Percentiles rank a stretch among this genome's conserved stretches.
These are phyloP conservation scores for Porogramme epimiltina DNA, from an alignment of 1,284 basidiomycete species.

Conservation along the genomic window DNA sequence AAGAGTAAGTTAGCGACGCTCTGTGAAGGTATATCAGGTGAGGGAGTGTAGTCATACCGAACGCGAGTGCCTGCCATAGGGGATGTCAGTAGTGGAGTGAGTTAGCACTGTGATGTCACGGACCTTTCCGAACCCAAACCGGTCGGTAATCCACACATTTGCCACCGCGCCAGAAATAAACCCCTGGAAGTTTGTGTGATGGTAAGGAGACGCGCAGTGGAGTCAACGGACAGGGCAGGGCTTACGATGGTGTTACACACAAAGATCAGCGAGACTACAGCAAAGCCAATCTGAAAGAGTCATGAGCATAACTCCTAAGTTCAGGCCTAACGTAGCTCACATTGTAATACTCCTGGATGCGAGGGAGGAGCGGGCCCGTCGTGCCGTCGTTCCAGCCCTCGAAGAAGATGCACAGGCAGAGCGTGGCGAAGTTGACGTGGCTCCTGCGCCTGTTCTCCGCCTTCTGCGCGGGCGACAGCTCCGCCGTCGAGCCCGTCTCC, in stretches of 20 bases:
- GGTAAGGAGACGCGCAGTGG: not conserved
- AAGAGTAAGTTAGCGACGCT: not conserved
- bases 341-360: slow-evolving; percentile 53
- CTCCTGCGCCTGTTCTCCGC: slow-evolving; percentile 8
- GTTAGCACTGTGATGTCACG: slow-evolving; percentile 33
- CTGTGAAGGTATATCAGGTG: not conserved
- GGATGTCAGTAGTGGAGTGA: too few relatives aligned
- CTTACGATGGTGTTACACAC: slow-evolving; percentile 54
- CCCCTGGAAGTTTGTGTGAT: slow-evolving; percentile 35
- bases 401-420: slow-evolving; percentile 46
- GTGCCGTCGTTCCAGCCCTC: slow-evolving; percentile 66
- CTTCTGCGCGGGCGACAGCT: slow-evolving; percentile 22
- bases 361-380: slow-evolving; percentile 58
- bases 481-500: slow-evolving; percentile 23
- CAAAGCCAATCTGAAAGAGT: slow-evolving; percentile 38
- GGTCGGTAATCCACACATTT: slow-evolving; percentile 53
- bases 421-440: slow-evolving; percentile 37
- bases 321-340: slow-evolving; percentile 27
- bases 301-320: too few relatives aligned
- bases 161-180: slow-evolving; percentile 47
- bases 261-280: slow-evolving; percentile 57
- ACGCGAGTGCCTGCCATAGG: slow-evolving; percentile 10
- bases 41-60: slow-evolving; percentile 19
- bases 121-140: slow-evolving; percentile 60
- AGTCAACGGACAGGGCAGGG: not conserved